A percentile compares a stretch with the other conserved stretches of the same genome.
Evolutionary conservation across 2,329 filamentous ascomycete genomes (phyloP).

Genomic region (Clonostachys solani): DNA sequence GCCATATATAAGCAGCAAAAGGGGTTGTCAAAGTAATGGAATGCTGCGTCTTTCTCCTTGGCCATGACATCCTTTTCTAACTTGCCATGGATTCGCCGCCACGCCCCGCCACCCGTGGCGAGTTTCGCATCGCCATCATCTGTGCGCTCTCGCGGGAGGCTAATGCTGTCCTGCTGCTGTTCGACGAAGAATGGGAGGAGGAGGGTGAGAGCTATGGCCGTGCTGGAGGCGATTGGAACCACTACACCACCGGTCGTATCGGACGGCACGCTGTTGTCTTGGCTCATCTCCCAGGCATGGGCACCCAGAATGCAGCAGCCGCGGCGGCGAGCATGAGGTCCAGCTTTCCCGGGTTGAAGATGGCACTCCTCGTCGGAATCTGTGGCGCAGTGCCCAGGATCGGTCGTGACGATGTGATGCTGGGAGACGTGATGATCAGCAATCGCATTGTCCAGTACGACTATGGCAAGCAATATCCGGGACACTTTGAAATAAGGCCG

Average conservation of each 20-base stretch:
- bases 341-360: slow-evolving; percentile 10
- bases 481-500: slow-evolving; percentile 13
- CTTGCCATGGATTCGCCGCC: not conserved
- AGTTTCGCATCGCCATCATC: slow-evolving; percentile 6
- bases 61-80: no score
- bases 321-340: not conserved
- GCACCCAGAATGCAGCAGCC: slow-evolving; percentile 1
- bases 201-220: slow-evolving; percentile 6
- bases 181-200: slow-evolving; percentile 8
- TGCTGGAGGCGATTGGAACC: slow-evolving; percentile 11
- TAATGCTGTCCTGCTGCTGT: slow-evolving; percentile 6
- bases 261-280: slow-evolving; percentile 14
- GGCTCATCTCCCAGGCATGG: slow-evolving; percentile 2
- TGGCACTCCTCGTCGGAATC: slow-evolving; percentile 27
- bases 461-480: slow-evolving; percentile 11
- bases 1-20: no score
- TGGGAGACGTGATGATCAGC: slow-evolving; percentile 19
- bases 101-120: not conserved
- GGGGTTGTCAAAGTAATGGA: no score
- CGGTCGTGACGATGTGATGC: slow-evolving; percentile 6
- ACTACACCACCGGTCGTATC: slow-evolving; percentile 13
- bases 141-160: slow-evolving; percentile 7
- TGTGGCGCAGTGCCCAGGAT: slow-evolving; percentile 16
- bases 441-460: slow-evolving; percentile 12
- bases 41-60: no score